phyloP scores from a whole-genome alignment of 345 rosid species.

The Acer saccharum region DNA sequence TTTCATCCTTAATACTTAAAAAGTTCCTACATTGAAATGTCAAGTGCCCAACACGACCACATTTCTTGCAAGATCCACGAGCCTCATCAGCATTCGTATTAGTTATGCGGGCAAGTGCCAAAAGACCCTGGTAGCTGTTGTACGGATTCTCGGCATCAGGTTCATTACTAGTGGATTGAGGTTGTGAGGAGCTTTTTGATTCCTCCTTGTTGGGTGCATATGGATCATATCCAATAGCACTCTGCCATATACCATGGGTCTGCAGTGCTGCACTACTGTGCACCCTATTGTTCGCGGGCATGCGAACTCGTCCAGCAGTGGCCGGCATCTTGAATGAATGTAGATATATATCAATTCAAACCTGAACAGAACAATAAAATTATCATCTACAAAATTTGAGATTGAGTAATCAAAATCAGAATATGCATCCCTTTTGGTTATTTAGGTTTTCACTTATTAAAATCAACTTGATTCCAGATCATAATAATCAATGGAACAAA shows the following conservation, averaged over 20 bases:
- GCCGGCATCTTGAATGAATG: conserved; percentile 80
- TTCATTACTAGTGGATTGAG: conserved; percentile 42
- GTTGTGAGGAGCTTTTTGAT: conserved; percentile 47
- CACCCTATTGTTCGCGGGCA: conserved; percentile 99
- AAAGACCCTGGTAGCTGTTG: conserved; percentile 77
- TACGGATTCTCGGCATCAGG: conserved; percentile 79
- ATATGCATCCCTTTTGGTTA: neutral
- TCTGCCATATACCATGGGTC: conserved; percentile 99
- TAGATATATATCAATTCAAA: neutral
- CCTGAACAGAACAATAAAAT: neutral
- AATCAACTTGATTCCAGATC: too few species aligned
- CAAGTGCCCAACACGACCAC: conserved; percentile 95
- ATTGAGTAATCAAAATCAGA: neutral
- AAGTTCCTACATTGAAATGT: conserved; percentile 89
- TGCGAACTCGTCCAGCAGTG: conserved; percentile 99
- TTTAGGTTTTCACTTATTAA: too few species aligned
- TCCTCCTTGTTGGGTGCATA: conserved; percentile 93
- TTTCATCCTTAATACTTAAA: conserved; percentile 74
- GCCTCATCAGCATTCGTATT: conserved; percentile 79
- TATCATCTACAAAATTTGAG: neutral
- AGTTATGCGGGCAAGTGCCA: conserved; percentile 83
- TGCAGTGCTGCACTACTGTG: conserved; percentile 99
- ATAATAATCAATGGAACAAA: neutral
- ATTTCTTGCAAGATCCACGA: conserved; percentile 89
- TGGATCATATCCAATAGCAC: conserved; percentile 94